Conservation (phyloP, 2,329 filamentous ascomycete genomes). For the Ceratocystis variospora region DNA sequence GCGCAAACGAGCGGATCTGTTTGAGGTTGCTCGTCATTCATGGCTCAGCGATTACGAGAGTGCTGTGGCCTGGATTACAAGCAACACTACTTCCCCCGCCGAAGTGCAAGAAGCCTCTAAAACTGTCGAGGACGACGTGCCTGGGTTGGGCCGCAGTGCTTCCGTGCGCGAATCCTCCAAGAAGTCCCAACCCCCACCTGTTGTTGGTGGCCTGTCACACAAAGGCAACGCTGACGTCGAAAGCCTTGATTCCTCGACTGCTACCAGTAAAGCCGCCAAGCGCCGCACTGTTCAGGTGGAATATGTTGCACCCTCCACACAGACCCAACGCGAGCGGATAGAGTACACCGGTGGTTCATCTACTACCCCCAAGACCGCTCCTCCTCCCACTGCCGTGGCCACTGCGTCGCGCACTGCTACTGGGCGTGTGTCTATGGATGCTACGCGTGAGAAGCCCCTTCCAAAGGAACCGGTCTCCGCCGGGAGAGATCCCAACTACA, state of each 20-base stretch:
- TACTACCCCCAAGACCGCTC: slow-evolving; percentile 28
- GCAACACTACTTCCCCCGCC: slow-evolving; percentile 72
- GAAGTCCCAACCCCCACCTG: slow-evolving; percentile 31
- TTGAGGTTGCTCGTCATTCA: slow-evolving; percentile 93
- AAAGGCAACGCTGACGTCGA: slow-evolving; percentile 61
- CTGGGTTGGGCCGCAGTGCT: slow-evolving; percentile 64
- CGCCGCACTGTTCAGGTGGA: slow-evolving; percentile 92
- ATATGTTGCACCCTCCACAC: slow-evolving; percentile 82
- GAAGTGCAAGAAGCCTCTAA: slow-evolving; percentile 75
- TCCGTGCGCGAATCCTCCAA: slow-evolving; percentile 83
- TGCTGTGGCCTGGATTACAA: slow-evolving; percentile 92
- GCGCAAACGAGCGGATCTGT: slow-evolving; percentile 83
- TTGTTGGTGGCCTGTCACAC: slow-evolving; percentile 51
- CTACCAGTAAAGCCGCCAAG: slow-evolving; percentile 67
- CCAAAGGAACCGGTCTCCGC: slow-evolving; percentile 37
- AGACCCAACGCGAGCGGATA: slow-evolving; percentile 58
- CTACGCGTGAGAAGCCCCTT: slow-evolving; percentile 41
- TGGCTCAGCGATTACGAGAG: slow-evolving; percentile 97
- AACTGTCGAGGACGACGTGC: slow-evolving; percentile 40
- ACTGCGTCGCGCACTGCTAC: slow-evolving; percentile 30
- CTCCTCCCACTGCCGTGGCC: slow-evolving; percentile 39
- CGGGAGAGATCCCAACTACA: slow-evolving; percentile 23
- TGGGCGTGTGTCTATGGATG: slow-evolving; percentile 39
- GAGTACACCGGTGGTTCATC: slow-evolving; percentile 22
- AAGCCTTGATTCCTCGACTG: slow-evolving; percentile 33